These are phyloP conservation scores for Eleusine coracana DNA, from an alignment of 176 grass and related monocot genomes.

Conservation along the genomic window DNA sequence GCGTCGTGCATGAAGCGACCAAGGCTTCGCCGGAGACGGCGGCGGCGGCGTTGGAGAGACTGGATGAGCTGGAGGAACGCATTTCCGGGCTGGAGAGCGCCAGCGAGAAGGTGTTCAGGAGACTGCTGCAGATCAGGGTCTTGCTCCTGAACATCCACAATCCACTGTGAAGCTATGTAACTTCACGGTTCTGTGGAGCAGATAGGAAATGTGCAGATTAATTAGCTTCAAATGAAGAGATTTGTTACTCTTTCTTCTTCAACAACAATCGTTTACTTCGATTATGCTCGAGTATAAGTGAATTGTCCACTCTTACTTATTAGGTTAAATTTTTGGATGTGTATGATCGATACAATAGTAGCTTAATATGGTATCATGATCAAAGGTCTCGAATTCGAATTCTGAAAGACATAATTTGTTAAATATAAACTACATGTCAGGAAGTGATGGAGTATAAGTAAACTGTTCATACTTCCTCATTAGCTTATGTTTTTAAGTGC, in stretches of 20 bases:
- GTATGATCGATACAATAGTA: no score
- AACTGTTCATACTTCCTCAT: no score
- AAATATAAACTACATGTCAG: no score
- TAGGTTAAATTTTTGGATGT: no score
- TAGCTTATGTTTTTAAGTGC: no score
- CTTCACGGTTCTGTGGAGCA: not conserved
- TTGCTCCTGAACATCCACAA: conserved; percentile 66
- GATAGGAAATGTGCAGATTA: conserved; percentile 32
- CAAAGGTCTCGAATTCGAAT: no score
- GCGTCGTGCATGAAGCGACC: not conserved
- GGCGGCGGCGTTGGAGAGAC: conserved; percentile 19
- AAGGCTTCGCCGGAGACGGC: conserved; percentile 31
- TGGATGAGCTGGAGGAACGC: conserved; percentile 53
- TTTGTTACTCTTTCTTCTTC: not conserved
- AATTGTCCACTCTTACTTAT: no score
- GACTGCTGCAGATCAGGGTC: conserved; percentile 59
- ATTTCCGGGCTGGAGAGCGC: conserved; percentile 42
- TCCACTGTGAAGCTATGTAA: conserved; percentile 21
- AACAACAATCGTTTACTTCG: not conserved
- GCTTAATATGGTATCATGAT: no score
- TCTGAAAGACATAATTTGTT: no score
- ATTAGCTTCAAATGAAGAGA: not conserved
- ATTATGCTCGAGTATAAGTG: no score
- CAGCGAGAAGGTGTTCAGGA: conserved; percentile 55
- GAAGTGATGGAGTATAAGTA: no score